A percentile compares a stretch with the other conserved stretches of the same genome.
Evolutionary conservation across 1,284 basidiomycete species (phyloP).

Genomic region (Cystobasidium sp.): DNA sequence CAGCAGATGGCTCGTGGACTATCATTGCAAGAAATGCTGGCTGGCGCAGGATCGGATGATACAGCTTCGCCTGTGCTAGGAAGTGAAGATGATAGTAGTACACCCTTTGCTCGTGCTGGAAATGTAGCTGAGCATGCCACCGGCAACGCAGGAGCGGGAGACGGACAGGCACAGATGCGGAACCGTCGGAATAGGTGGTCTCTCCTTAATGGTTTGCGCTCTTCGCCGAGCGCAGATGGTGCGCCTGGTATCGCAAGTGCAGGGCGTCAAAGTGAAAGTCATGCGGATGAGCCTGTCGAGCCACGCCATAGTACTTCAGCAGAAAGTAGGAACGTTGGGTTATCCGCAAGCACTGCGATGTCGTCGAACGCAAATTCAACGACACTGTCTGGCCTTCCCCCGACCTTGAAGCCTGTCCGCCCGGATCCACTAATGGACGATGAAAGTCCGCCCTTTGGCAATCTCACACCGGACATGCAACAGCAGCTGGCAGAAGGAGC

Average conservation of each 20-base stretch:
- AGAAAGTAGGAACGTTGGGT: no score
- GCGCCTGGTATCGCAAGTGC: neutral
- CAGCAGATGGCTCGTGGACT: constrained; percentile 7
- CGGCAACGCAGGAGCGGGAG: neutral
- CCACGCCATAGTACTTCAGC: neutral
- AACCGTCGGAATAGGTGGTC: constrained; percentile 41
- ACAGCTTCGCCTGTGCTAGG: neutral
- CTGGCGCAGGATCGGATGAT: neutral
- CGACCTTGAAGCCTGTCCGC: constrained; percentile 10
- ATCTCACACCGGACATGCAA: constrained; percentile 26
- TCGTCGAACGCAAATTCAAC: neutral
- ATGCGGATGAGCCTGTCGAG: neutral
- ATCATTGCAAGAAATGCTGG: constrained; percentile 35
- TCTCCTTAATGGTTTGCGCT: constrained; percentile 23
- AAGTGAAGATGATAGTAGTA: neutral
- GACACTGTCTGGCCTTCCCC: neutral
- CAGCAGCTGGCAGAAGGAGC: constrained; percentile 3
- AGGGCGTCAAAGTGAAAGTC: no score
- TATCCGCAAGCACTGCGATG: neutral
- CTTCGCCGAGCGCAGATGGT: neutral
- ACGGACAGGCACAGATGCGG: neutral
- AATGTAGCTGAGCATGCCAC: no score
- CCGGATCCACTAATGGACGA: constrained; percentile 11
- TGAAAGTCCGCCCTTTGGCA: constrained; percentile 35
- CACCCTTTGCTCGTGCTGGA: neutral